Base-by-base conservation (phyloP, 164 flowering plant genomes). In the Piper betle region DNA sequence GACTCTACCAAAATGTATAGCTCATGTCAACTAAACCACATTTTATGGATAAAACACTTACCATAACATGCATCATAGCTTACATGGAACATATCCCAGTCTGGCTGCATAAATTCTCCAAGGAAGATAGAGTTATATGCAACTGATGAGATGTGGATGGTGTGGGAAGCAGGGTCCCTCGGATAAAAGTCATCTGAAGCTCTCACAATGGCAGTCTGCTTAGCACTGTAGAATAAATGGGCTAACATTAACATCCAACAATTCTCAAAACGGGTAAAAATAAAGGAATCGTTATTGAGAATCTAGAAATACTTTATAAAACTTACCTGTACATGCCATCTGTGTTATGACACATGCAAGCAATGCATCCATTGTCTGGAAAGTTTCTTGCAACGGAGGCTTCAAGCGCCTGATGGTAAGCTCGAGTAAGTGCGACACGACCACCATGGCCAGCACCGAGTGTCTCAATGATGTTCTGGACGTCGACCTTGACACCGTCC, bases 1-100 rank as follows among this genome's bases (percentile, higher is more conserved):
- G 71, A 64, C 98, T 92, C 98, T 92, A 79, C 68, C 73, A 8
- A 18, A 25, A 20, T 4, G 37, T 2, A 5, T 19, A 5, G 13
- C 9, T 18, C 33, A 8, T 55, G 4, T 19, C 13, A 20, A 53
- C 6, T 11, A 37, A 37, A 33, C 60, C 12, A 58, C 39, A 37
- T 12, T 38, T 16, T 37, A 25, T 25, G 33, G 33, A 25, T 25
- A 25, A 25, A 33, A 37, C 11, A 6, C 38, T 20, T 57, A 13
- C 37, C 33, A 12, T 37, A 18, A 6, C 6, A 57, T 25, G 59
- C 39, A 57, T 5, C 10, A 13, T 5, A 57, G 77, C 92, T 82
- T 69, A 89, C 96, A 62, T 93, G 98, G 70, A 93, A 93, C 98
- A 93, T 93, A 63, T 93, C 98, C 98, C 98, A 93, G 60, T 93